Base-by-base conservation (phyloP, 2,329 filamentous ascomycete species). In the Cytospora chrysosperma region DNA sequence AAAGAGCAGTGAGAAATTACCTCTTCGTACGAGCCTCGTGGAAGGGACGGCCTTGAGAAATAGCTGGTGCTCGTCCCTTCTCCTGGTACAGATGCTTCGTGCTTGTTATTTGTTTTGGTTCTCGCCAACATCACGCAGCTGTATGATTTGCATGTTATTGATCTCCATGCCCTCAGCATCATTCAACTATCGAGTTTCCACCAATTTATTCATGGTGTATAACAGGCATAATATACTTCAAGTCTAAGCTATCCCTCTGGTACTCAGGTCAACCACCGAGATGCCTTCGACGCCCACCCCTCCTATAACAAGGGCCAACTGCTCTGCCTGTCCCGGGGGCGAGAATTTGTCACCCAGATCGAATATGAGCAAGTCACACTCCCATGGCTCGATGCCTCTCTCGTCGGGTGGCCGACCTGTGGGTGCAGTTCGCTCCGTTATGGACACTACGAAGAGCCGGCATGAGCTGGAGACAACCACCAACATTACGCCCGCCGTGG, bases 391-490 rank as follows among this genome's bases (percentile, higher is more conserved):
- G 12, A 37, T 59, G 15, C 4, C 61, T 50, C 57, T 50, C 27
- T 54, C 57, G 24, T 24, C 64, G 21, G 61, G 61, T 7, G 28
- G 52, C n/a, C 58, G 57, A 24, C 61, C 64, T 30, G 40, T 64
- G n/a, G 54, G 64, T 37, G 61, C 61, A 13, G 37, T 64, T 13
- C 61, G 61, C 56, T 64, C 61, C 40, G 56, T 61, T 27, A 56
- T 50, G 30, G 54, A 51, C 19, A 58, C 56, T 4, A 27, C 57
- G 7, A 61, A 52, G 27, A 43, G 50, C 13, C 54, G 54, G 12
- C 37, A 32, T 40, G 43, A 50, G 28, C 55, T 64, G 21, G 47
- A 56, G 26, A 52, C 61, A 21, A 52, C 61, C 55, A 64, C 61
- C 21, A 66, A 66, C n/a, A 26, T 28, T 32, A 59, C 30, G 24